Conservation (phyloP, 805 yeast genomes). For the Barnettozyma pratensis region DNA sequence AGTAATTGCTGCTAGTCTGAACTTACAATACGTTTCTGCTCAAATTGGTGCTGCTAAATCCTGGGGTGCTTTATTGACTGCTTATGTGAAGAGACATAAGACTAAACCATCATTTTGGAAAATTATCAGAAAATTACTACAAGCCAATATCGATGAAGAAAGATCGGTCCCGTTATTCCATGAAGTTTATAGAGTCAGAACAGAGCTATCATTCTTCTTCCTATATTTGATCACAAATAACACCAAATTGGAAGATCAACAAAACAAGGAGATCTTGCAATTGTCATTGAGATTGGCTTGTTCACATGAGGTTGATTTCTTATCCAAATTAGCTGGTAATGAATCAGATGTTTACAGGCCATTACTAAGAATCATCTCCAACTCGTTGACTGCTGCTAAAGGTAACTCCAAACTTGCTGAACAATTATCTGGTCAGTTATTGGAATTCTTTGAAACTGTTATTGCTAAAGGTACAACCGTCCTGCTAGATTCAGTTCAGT, state of each 20-base stretch:
- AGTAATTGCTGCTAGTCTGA: constrained; percentile 54
- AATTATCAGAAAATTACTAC: constrained; percentile 45
- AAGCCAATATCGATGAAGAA: constrained; percentile 47
- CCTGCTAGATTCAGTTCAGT: constrained; percentile 53
- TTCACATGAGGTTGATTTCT: constrained; percentile 45
- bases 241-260: constrained; percentile 12
- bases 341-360: constrained; percentile 48
- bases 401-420: constrained; percentile 38
- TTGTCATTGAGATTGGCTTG: constrained; percentile 39
- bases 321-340: constrained; percentile 34
- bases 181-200: constrained; percentile 53
- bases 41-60: constrained; percentile 69
- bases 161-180: constrained; percentile 41
- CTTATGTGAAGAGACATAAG: constrained; percentile 45
- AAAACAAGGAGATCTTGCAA: constrained; percentile 20
- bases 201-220: constrained; percentile 57
- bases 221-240: constrained; percentile 13
- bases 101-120: constrained; percentile 29
- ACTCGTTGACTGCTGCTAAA: constrained; percentile 40
- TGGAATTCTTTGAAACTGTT: constrained; percentile 55
- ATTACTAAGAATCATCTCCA: constrained; percentile 51
- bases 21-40: constrained; percentile 57
- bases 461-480: constrained; percentile 62
- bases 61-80: constrained; percentile 71
- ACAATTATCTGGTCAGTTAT: constrained; percentile 45